A percentile compares a stretch with the other conserved stretches of the same genome.
Evolutionary conservation across 345 rosid genomes (phyloP).

Genomic region (Luvunga scandens): DNA sequence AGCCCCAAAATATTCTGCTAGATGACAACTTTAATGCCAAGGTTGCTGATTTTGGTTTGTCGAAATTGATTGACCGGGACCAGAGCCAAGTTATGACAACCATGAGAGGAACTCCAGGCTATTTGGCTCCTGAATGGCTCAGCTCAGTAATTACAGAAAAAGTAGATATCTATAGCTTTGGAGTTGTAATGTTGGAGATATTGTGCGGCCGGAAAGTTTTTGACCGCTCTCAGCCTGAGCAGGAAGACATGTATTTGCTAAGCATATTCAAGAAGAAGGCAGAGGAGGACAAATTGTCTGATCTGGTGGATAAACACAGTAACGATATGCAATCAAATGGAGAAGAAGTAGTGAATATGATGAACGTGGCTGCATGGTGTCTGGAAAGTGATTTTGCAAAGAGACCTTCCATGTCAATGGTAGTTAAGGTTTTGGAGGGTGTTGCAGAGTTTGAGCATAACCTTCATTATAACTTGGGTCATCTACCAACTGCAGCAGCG

Average conservation of each 20-base stretch:
- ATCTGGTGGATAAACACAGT: slow-evolving; percentile 21
- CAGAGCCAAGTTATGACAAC: slow-evolving; percentile 21
- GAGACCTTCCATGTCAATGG: slow-evolving; percentile 28
- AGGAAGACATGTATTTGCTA: slow-evolving; percentile 20
- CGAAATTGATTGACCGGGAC: slow-evolving; percentile 17
- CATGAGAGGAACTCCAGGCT: slow-evolving; percentile 26
- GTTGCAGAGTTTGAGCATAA: neutral
- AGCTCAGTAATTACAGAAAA: slow-evolving; percentile 21
- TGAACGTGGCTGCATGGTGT: slow-evolving; percentile 34
- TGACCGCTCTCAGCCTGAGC: slow-evolving; percentile 6
- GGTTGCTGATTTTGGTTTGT: slow-evolving; percentile 30
- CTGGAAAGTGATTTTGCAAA: slow-evolving; percentile 21
- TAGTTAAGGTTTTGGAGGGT: slow-evolving; percentile 23
- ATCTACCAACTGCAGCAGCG: neutral
- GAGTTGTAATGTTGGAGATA: slow-evolving; percentile 29
- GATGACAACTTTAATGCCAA: slow-evolving; percentile 24
- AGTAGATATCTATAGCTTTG: slow-evolving; percentile 36
- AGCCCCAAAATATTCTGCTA: slow-evolving; percentile 27
- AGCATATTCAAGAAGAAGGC: slow-evolving; percentile 15
- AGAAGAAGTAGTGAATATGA: slow-evolving; percentile 16
- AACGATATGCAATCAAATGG: slow-evolving; percentile 17
- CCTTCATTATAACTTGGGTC: slow-evolving; percentile 6
- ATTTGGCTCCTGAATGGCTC: slow-evolving; percentile 22
- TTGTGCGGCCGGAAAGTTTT: slow-evolving; percentile 22
- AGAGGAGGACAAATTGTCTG: slow-evolving; percentile 13